Percentiles rank a stretch among this genome's conserved stretches.
Evolutionary conservation across 2,329 filamentous ascomycete genomes (phyloP).

Genomic region (Penicillium vulpinum): DNA sequence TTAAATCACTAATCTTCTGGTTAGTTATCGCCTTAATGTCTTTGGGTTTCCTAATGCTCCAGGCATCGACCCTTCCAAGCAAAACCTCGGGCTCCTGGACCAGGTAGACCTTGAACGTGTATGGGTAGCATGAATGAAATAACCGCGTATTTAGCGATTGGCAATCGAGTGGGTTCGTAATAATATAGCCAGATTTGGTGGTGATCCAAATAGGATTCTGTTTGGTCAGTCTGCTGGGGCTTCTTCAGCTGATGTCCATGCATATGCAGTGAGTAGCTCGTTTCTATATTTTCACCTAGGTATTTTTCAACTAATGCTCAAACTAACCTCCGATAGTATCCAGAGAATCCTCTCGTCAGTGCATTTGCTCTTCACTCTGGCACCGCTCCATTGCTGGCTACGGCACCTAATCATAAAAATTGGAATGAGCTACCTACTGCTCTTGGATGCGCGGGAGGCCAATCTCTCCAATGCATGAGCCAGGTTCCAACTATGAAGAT

Average conservation of each 20-base stretch:
- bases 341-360: conserved; percentile 3
- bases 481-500: conserved; percentile 3
- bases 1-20: background rate
- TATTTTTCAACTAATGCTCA: background rate
- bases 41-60: conserved; percentile 23
- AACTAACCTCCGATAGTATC: background rate
- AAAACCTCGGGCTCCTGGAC: conserved; percentile 20
- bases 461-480: conserved; percentile 8
- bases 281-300: too few species aligned
- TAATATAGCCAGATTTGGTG: conserved; percentile 54
- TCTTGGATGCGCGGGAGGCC: conserved; percentile 2
- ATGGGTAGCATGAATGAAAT: background rate
- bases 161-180: conserved; percentile 57
- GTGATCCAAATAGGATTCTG: conserved; percentile 49
- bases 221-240: conserved; percentile 55
- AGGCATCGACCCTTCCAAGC: conserved; percentile 4
- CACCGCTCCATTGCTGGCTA: background rate
- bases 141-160: conserved; percentile 26
- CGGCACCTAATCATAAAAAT: background rate
- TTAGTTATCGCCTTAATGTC: conserved; percentile 21
- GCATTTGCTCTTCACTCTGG: conserved; percentile 12
- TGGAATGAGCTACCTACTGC: conserved; percentile 10
- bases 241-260: conserved; percentile 9
- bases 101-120: conserved; percentile 7
- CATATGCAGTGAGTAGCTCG: conserved; percentile 10